Base-by-base conservation (phyloP, 2,329 filamentous ascomycete species). In the Cytospora paraplurivora region DNA sequence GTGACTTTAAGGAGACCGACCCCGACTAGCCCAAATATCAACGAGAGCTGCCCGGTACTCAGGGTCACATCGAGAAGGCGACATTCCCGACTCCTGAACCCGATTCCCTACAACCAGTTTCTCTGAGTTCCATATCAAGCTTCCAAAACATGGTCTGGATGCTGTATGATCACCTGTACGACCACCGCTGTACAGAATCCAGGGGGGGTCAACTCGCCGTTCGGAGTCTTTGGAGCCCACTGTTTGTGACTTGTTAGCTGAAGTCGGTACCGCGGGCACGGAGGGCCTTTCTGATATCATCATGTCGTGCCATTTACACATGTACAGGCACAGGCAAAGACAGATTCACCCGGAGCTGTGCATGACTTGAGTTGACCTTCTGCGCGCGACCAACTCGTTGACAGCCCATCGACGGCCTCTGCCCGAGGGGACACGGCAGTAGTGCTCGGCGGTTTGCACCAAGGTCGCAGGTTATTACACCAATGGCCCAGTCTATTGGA, bases 391-490 rank as follows among this genome's bases (percentile, higher is more conserved):
- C 3, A 50, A 19, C 54, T 15, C 21, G 5, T 38, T 10, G 33
- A 61, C n/a, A 15, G 51, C 32, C 41, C n/a, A 21, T 37, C 15
- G 19, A 38, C 51, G 41, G 59, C 19, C 51, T 55, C 38, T 55
- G 2, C 59, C 51, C 51, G 59, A 61, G 38, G 58, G 27, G 51
- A 34, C 51, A 60, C 51, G 21, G 50, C 58, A 38, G 58, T 49
- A 33, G 50, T 60, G 50, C 37, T 47, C 52, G 38, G 15, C 34
- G 19, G n/a, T 51, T 53, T 27, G 49, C 50, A 54, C 27, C n/a
- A 49, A 27, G 1, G 13, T 59, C 49, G 33, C n/a, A 37, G 19
- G 8, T 49, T 19, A 57, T 21, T 57, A 35, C 27, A 21, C 33
- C 32, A 21, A 44, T 12, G 33, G 56, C 33, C 33, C 44, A 27